Percentiles rank a stretch among this genome's conserved stretches.
These are phyloP conservation scores for Cercospora sp. DNA, from an alignment of 2,329 filamentous ascomycete species.

Conservation along the genomic window DNA sequence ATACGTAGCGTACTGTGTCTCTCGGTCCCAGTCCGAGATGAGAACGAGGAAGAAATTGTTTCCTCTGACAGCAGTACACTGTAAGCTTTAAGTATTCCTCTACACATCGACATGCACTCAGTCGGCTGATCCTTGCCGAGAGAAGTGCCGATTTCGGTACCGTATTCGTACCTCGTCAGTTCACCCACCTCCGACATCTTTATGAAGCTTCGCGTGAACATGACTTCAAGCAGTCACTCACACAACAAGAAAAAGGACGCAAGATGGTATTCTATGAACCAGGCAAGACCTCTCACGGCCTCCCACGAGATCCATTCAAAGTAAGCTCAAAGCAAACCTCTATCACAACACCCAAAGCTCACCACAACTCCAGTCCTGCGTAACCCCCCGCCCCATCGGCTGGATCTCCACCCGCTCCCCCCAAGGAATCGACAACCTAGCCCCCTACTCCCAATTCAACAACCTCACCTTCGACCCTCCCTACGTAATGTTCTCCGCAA, in stretches of 20 bases:
- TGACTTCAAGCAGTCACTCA: neutral
- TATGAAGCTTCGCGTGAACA: neutral
- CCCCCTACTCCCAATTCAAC: constrained; percentile 64
- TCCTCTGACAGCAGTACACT: neutral
- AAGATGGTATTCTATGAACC: constrained; percentile 55
- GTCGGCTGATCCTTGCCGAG: neutral
- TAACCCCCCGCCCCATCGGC: constrained; percentile 61
- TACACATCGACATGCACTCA: neutral
- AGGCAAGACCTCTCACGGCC: constrained; percentile 53
- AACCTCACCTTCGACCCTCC: constrained; percentile 65
- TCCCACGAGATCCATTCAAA: constrained; percentile 60
- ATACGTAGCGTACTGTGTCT: neutral
- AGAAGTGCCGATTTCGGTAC: neutral
- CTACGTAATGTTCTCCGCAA: constrained; percentile 63
- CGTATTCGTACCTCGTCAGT: neutral
- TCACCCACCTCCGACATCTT: neutral
- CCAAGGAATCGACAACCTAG: constrained; percentile 55
- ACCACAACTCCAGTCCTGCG: constrained; percentile 46
- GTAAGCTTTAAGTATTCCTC: neutral
- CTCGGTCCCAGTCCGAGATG: neutral
- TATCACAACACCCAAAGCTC: too few species aligned
- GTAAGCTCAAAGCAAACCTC: constrained; percentile 31
- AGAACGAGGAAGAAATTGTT: neutral
- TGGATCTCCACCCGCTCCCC: constrained; percentile 61
- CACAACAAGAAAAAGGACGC: neutral